Conservation (phyloP, 2,329 filamentous ascomycete species). For the Nemania serpens region DNA sequence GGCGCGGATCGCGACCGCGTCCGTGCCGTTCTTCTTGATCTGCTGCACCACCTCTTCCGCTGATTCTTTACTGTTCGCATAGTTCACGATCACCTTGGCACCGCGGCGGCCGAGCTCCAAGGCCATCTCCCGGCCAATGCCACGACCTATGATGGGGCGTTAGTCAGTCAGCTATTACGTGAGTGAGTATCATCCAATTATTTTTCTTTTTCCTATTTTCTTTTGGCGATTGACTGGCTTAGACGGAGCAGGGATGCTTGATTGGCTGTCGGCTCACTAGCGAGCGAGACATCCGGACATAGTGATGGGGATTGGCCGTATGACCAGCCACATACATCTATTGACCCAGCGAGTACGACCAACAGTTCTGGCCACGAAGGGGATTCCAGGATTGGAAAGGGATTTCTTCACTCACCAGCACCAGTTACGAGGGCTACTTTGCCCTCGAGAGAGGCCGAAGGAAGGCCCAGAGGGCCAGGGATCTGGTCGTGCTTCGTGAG, state of each 20-base stretch:
- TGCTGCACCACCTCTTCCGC: slow-evolving; percentile 68
- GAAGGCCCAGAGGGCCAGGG: slow-evolving; percentile 46
- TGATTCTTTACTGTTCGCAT: slow-evolving; percentile 66
- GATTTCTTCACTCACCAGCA: slow-evolving; percentile 43
- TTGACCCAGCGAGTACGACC: background rate
- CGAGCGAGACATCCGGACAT: slow-evolving; percentile 32
- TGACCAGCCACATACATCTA: background rate
- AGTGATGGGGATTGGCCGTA: slow-evolving; percentile 31
- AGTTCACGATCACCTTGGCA: slow-evolving; percentile 70
- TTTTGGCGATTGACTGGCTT: slow-evolving; percentile 15
- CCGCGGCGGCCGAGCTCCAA: slow-evolving; percentile 67
- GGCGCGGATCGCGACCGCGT: slow-evolving; percentile 68
- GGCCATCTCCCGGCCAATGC: slow-evolving; percentile 70
- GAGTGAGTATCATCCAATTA: background rate
- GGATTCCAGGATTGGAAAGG: background rate
- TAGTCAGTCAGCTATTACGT: slow-evolving; percentile 3
- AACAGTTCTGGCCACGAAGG: no score
- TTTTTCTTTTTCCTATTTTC: background rate
- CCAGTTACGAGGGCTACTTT: slow-evolving; percentile 47
- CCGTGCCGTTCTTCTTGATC: slow-evolving; percentile 67
- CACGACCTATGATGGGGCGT: slow-evolving; percentile 53
- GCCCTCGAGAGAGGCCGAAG: slow-evolving; percentile 46
- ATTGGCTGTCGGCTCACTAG: slow-evolving; percentile 16
- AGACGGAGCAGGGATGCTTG: background rate
- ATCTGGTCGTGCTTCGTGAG: slow-evolving; percentile 45